These are phyloP conservation scores for Pythium sp. DNA, from an alignment of 352 stramenopile genomes.

Conservation along the genomic window DNA sequence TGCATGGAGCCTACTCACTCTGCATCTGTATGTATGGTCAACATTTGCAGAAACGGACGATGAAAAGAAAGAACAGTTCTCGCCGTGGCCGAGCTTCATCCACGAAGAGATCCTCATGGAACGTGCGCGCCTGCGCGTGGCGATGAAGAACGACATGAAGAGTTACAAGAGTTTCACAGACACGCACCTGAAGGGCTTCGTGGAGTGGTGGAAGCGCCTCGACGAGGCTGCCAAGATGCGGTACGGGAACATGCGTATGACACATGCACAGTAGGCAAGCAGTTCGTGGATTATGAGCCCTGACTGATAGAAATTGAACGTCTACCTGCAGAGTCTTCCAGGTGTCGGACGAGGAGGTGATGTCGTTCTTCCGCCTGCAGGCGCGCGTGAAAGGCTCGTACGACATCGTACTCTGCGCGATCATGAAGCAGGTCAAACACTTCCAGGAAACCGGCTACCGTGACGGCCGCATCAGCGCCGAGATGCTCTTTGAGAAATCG, in stretches of 20 bases:
- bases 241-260: conserved; percentile 15
- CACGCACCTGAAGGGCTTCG: conserved; percentile 63
- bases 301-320: neutral
- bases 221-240: conserved; percentile 40
- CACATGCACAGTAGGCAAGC: neutral
- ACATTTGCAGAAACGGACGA: conserved; percentile 85
- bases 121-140: conserved; percentile 80
- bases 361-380: conserved; percentile 72
- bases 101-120: conserved; percentile 92
- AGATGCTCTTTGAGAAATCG: conserved; percentile 69
- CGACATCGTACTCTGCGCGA: conserved; percentile 87
- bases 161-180: conserved; percentile 63
- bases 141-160: conserved; percentile 77
- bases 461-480: conserved; percentile 74
- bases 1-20: neutral
- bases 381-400: conserved; percentile 91
- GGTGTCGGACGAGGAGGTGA: conserved; percentile 80
- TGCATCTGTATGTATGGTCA: neutral
- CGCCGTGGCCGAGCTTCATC: conserved; percentile 85
- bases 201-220: conserved; percentile 56
- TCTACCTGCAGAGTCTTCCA: conserved; percentile 67
- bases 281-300: neutral
- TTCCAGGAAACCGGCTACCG: conserved; percentile 90
- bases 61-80: conserved; percentile 86
- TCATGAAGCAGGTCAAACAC: conserved; percentile 92